A percentile compares a stretch with the other conserved stretches of the same genome.
These are phyloP conservation scores for Didymellaceae sp. DNA, from an alignment of 2,329 filamentous ascomycete species.

Conservation along the genomic window DNA sequence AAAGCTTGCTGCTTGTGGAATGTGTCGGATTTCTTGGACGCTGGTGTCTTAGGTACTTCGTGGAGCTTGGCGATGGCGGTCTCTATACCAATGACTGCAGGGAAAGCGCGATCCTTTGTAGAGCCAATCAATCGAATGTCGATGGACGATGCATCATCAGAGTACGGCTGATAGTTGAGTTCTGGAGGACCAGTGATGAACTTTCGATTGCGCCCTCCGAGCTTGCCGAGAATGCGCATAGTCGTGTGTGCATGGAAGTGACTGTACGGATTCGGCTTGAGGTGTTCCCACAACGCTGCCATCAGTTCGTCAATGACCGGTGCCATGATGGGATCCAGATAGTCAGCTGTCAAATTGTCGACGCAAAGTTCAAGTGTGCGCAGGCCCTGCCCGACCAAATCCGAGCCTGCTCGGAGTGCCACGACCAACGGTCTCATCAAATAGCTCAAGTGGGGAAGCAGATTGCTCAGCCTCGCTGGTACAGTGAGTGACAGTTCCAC, in stretches of 20 bases:
- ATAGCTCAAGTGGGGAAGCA: conserved; percentile 93
- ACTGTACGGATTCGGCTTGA: conserved; percentile 91
- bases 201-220: conserved; percentile 93
- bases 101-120: conserved; percentile 86
- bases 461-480: conserved; percentile 88
- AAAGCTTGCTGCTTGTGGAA: conserved; percentile 96
- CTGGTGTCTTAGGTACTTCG: conserved; percentile 72
- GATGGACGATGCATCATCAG: conserved; percentile 86
- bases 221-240: conserved; percentile 94
- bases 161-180: conserved; percentile 82
- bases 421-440: conserved; percentile 98
- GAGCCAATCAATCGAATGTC: conserved; percentile 90
- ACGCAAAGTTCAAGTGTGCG: conserved; percentile 95
- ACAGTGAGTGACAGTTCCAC: conserved; percentile 97
- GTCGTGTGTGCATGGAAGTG: conserved; percentile 98
- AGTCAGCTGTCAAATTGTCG: conserved; percentile 96
- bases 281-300: conserved; percentile 95
- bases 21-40: conserved; percentile 71
- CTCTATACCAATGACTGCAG: conserved; percentile 84
- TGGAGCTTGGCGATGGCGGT: conserved; percentile 86
- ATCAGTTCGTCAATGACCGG: conserved; percentile 98
- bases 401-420: conserved; percentile 85
- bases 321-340: conserved; percentile 98
- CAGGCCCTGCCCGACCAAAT: conserved; percentile 92
- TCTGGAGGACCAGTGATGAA: conserved; percentile 89